Percentiles rank a stretch among this genome's conserved stretches.
These are phyloP conservation scores for Collybia nuda DNA, from an alignment of 768 basidiomycete genomes.

Conservation along the genomic window DNA sequence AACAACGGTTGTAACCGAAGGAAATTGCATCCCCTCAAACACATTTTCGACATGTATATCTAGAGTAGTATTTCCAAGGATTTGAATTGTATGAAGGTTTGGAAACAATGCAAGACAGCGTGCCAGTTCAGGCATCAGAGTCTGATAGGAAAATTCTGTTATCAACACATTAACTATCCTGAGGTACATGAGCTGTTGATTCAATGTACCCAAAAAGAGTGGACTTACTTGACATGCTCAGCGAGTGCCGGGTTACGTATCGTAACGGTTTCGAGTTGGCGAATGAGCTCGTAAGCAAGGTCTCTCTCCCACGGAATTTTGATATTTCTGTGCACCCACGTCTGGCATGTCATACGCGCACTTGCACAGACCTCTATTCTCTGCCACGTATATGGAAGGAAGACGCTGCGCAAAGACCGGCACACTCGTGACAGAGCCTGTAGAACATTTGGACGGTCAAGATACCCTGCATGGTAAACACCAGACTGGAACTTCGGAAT, in stretches of 20 bases:
- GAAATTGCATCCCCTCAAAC: constrained; percentile 1
- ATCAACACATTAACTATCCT: constrained; percentile 18
- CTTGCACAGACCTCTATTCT: too few species aligned
- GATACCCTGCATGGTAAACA: not conserved
- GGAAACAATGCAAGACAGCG: constrained; percentile 19
- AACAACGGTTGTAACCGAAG: constrained; percentile 2
- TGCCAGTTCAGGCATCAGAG: constrained; percentile 19
- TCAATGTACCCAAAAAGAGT: not conserved
- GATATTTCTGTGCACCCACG: too few species aligned
- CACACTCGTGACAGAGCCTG: constrained; percentile 18
- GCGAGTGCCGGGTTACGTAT: constrained; percentile 19
- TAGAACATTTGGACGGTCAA: constrained; percentile 7
- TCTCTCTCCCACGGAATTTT: not conserved
- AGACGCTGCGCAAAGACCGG: constrained; percentile 15
- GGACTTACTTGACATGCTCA: constrained; percentile 15
- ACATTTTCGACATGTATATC: not conserved
- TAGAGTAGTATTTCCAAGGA: not conserved
- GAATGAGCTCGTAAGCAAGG: constrained; percentile 11
- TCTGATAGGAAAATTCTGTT: constrained; percentile 7
- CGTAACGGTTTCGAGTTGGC: constrained; percentile 23
- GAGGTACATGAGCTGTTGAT: not conserved
- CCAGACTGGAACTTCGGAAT: constrained; percentile 6
- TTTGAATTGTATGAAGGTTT: constrained; percentile 21
- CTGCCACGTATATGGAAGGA: too few species aligned
- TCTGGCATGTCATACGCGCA: too few species aligned